Evolutionary conservation across 2,329 filamentous ascomycete genomes (phyloP).

Genomic region (Colletotrichum chlorophyti): DNA sequence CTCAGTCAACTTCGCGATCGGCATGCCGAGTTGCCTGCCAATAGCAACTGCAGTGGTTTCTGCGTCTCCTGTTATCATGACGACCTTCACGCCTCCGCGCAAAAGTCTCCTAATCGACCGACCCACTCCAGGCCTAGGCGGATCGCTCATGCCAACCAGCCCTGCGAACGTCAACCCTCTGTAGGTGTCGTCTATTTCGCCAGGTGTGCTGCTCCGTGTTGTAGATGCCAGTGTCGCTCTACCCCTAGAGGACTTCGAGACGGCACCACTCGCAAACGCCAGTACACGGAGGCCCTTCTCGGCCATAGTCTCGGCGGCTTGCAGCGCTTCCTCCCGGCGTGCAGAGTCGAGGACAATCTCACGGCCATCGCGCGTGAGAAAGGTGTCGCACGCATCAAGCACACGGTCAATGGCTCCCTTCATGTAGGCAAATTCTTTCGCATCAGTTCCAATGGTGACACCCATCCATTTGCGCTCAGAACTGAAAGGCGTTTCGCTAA

Average conservation of each 20-base stretch:
- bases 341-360: constrained; percentile 85
- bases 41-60: constrained; percentile 95
- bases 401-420: constrained; percentile 94
- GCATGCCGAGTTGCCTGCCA: constrained; percentile 94
- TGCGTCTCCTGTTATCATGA: constrained; percentile 99
- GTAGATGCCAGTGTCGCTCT: constrained; percentile 42
- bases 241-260: constrained; percentile 53
- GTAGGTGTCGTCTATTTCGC: constrained; percentile 70
- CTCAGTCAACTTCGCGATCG: constrained; percentile 64
- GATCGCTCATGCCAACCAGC: constrained; percentile 96
- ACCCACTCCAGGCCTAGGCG: constrained; percentile 87
- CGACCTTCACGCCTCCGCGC: constrained; percentile 93
- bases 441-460: constrained; percentile 75
- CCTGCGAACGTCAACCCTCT: constrained; percentile 88
- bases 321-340: constrained; percentile 74
- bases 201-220: constrained; percentile 60
- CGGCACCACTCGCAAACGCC: constrained; percentile 87
- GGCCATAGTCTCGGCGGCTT: constrained; percentile 87
- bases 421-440: constrained; percentile 86
- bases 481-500: constrained; percentile 91
- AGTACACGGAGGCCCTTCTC: constrained; percentile 88
- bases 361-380: constrained; percentile 83
- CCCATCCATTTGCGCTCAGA: constrained; percentile 99
- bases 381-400: constrained; percentile 86
- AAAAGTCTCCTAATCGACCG: constrained; percentile 88